These are phyloP conservation scores for Nelumbo lutea DNA, from an alignment of 164 flowering plant species.

Conservation along the genomic window DNA sequence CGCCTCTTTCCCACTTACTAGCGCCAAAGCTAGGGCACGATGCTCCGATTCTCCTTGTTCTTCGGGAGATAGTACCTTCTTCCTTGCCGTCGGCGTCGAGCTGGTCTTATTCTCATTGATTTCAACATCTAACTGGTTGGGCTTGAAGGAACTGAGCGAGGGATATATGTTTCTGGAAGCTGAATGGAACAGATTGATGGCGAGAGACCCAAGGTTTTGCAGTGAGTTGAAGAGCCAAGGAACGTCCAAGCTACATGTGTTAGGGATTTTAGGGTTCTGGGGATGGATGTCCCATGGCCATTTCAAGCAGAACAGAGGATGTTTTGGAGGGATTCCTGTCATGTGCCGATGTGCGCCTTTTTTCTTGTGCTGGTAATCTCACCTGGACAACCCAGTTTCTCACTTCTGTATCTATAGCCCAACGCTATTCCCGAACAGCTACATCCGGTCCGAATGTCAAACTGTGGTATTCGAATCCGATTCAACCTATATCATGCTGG, in stretches of 20 bases:
- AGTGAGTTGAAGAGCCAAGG: slow-evolving; percentile 85
- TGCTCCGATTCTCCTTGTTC: slow-evolving; percentile 94
- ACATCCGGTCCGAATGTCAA: no score
- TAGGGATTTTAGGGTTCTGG: slow-evolving; percentile 32
- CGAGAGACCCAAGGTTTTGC: slow-evolving; percentile 42
- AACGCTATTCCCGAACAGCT: no score
- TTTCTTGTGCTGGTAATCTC: no score
- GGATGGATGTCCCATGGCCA: slow-evolving; percentile 56
- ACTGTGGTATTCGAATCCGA: no score
- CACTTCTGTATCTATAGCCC: no score
- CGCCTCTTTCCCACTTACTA: slow-evolving; percentile 76
- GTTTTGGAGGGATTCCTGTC: slow-evolving; percentile 26
- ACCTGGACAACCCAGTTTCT: no score
- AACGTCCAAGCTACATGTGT: slow-evolving; percentile 41
- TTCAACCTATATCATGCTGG: no score
- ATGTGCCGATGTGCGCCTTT: no score
- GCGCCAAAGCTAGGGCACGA: slow-evolving; percentile 73
- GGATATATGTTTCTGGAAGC: slow-evolving; percentile 23
- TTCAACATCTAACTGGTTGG: slow-evolving; percentile 10
- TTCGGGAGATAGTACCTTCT: slow-evolving; percentile 35
- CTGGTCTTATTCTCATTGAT: slow-evolving; percentile 2
- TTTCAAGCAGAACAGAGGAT: slow-evolving; percentile 54
- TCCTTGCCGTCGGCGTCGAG: slow-evolving; percentile 5
- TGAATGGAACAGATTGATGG: slow-evolving; percentile 36
- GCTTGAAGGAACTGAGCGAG: slow-evolving; percentile 15